A percentile compares a stretch with the other conserved stretches of the same genome.
phyloP scores from a whole-genome alignment of 176 grass and related monocot genomes.

The Poa pratensis region DNA sequence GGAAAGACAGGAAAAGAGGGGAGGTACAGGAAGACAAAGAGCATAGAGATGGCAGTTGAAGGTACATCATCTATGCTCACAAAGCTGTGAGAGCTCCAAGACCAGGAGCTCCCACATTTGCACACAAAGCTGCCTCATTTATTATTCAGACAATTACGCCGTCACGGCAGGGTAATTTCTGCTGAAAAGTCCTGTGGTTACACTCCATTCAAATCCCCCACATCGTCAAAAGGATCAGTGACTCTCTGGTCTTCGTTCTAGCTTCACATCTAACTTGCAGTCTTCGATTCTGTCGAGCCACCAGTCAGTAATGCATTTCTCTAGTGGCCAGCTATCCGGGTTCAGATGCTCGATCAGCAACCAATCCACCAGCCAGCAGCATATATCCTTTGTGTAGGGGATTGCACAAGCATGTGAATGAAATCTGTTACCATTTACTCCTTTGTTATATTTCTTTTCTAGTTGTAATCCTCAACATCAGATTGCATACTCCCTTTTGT shows the following conservation, averaged over 20 bases:
- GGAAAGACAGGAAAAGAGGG: background rate
- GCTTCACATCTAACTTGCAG: background rate
- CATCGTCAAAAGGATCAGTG: background rate
- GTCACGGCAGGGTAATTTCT: background rate
- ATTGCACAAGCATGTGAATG: constrained; percentile 7
- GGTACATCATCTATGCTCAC: background rate
- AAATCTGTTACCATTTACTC: background rate
- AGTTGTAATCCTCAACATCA: background rate
- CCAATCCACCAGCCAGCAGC: background rate
- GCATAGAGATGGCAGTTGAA: background rate
- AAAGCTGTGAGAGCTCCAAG: background rate
- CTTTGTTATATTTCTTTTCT: background rate
- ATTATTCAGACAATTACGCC: background rate
- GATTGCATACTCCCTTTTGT: background rate
- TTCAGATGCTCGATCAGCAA: background rate
- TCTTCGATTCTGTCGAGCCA: background rate
- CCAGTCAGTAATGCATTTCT: background rate
- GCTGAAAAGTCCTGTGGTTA: background rate
- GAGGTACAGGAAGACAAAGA: background rate
- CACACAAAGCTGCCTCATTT: background rate
- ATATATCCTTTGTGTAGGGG: background rate
- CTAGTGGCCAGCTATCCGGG: background rate
- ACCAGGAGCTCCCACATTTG: background rate
- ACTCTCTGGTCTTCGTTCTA: background rate
- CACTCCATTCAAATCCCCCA: background rate